Conservation (phyloP, 2,329 filamentous ascomycete genomes). For the Alternaria sp. region DNA sequence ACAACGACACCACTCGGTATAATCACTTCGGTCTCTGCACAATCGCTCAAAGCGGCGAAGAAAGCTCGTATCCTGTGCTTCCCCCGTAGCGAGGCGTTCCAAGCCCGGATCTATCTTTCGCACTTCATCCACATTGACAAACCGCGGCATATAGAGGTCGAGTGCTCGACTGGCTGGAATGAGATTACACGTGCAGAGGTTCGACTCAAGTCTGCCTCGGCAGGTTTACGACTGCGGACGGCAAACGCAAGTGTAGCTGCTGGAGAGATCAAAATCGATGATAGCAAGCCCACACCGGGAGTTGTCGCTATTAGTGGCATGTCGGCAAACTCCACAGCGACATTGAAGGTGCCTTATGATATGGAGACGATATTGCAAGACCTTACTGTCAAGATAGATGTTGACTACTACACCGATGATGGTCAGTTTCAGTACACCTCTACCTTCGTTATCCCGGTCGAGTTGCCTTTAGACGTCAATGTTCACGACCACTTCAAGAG, state of each 20-base stretch:
- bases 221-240: slow-evolving; percentile 66
- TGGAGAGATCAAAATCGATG: slow-evolving; percentile 54
- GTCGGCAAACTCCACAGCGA: slow-evolving; percentile 58
- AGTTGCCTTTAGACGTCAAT: slow-evolving; percentile 88
- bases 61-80: slow-evolving; percentile 74
- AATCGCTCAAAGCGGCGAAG: slow-evolving; percentile 48
- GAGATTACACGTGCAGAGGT: slow-evolving; percentile 61
- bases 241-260: slow-evolving; percentile 58
- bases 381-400: slow-evolving; percentile 77
- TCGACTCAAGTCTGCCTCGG: slow-evolving; percentile 66
- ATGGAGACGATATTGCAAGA: slow-evolving; percentile 78
- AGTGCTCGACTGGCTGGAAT: slow-evolving; percentile 78
- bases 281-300: slow-evolving; percentile 57
- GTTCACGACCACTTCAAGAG: slow-evolving; percentile 96
- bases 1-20: slow-evolving; percentile 60
- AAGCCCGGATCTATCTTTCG: slow-evolving; percentile 71
- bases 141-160: slow-evolving; percentile 78
- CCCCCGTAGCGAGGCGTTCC: slow-evolving; percentile 72
- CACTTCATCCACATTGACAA: slow-evolving; percentile 80
- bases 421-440: slow-evolving; percentile 72
- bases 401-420: slow-evolving; percentile 73
- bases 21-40: slow-evolving; percentile 50
- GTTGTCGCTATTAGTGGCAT: slow-evolving; percentile 59
- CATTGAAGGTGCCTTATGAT: slow-evolving; percentile 79
- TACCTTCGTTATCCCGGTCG: slow-evolving; percentile 71